Evolutionary conservation across 257 asterid species (phyloP), one percentile per base, ranked within the genome.

Genomic region (Solanum rostratum): DNA sequence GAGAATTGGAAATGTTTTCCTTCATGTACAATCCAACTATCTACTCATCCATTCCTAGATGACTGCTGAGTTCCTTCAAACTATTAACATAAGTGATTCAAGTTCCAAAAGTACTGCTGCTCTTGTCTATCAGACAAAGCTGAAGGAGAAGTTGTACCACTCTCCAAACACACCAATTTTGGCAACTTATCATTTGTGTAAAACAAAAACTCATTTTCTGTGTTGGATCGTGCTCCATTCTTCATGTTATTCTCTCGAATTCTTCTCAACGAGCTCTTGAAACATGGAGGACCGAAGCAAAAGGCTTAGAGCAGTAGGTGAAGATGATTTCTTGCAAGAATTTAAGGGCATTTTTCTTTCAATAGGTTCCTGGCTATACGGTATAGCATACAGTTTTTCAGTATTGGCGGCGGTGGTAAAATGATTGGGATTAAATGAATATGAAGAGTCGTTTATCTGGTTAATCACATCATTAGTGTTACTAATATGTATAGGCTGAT

Each of bases 211-310:
- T 70, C 63, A 1, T 76, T 84, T 5, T 80, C 68, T n/a, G 43
- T 59, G 6, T 70, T 49, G 20, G 80, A 3, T 79, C 60, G 68
- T 15, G 39, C 54, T 80, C 60, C 53, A 9, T 27, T 70, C 59
- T 19, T 55, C 43, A 63, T 50, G n/a, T 83, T 54, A 63, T 33
- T 83, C 16, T 81, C 84, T 54, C 9, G 90, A 79, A 41, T 87
- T 91, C 91, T 93, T 94, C 55, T 91, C 92, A 6, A 92, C 90
- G 54, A 94, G 93, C 83, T 92, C 91, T 80, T 87, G 91, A 71
- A 93, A 94, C 95, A 94, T 66, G 29, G 98, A 90, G 29, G 98
- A 94, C 3, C 91, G 87, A 27, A 92, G 91, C 13, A 94, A 90
- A 54, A 94, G 95, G 81, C 95, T 85, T 4, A 94, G 86, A 5